Conservation (phyloP, 2,329 filamentous ascomycete genomes). For the Botryotinia narcissicola region DNA sequence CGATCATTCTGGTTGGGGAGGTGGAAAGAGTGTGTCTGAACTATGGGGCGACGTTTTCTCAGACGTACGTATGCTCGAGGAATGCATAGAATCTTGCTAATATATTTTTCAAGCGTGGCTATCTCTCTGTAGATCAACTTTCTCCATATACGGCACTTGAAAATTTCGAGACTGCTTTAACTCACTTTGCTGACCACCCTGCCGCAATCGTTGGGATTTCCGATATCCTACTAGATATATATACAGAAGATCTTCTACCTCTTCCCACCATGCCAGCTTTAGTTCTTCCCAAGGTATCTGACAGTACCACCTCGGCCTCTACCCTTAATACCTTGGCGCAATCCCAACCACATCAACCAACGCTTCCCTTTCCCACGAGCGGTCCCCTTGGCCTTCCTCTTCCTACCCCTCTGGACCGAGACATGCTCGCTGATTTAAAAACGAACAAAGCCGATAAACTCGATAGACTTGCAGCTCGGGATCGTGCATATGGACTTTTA, state of each 20-base stretch:
- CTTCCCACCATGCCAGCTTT: conserved; percentile 46
- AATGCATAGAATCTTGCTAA: conserved; percentile 32
- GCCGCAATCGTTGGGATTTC: conserved; percentile 78
- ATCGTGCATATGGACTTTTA: conserved; percentile 82
- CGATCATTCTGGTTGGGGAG: conserved; percentile 70
- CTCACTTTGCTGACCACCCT: conserved; percentile 76
- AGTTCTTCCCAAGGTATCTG: conserved; percentile 31
- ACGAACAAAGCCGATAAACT: conserved; percentile 31
- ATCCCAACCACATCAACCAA: conserved; percentile 25
- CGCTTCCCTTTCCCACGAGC: conserved; percentile 19
- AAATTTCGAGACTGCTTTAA: conserved; percentile 79
- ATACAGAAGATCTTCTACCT: conserved; percentile 65
- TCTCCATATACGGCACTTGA: conserved; percentile 66
- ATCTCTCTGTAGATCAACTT: conserved; percentile 33
- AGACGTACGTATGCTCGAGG: conserved; percentile 58
- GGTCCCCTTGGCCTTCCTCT: conserved; percentile 36
- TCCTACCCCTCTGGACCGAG: conserved; percentile 22
- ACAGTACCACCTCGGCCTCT: conserved; percentile 32
- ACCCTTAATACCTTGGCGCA: conserved; percentile 25
- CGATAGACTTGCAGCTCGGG: conserved; percentile 83
- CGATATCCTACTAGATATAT: conserved; percentile 82
- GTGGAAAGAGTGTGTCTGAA: conserved; percentile 77
- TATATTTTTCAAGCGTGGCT: conserved; percentile 35
- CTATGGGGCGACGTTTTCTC: conserved; percentile 80
- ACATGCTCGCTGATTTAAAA: conserved; percentile 19